These are phyloP conservation scores for Dothistroma septosporum DNA, from an alignment of 2,329 filamentous ascomycete genomes.

Conservation along the genomic window DNA sequence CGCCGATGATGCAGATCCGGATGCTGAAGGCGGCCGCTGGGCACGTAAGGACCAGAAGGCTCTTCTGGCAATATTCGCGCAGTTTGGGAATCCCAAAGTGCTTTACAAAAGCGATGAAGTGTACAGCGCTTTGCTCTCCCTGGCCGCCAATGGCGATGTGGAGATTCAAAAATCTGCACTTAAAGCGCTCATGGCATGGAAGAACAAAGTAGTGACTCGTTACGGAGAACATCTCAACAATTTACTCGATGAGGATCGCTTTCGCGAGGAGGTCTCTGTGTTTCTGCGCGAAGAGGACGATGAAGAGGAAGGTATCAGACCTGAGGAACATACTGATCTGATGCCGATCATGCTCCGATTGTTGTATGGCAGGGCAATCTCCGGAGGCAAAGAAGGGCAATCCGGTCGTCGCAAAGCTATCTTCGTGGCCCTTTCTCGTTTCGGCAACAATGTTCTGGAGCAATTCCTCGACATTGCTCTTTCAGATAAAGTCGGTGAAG, in stretches of 20 bases:
- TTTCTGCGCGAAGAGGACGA: slow-evolving; percentile 59
- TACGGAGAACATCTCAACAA: slow-evolving; percentile 85
- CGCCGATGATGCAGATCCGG: slow-evolving; percentile 19
- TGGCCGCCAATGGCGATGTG: slow-evolving; percentile 82
- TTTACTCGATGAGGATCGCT: slow-evolving; percentile 82
- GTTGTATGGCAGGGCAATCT: slow-evolving; percentile 83
- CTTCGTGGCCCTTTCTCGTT: slow-evolving; percentile 73
- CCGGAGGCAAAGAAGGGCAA: slow-evolving; percentile 74
- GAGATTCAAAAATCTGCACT: slow-evolving; percentile 84
- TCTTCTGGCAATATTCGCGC: slow-evolving; percentile 73
- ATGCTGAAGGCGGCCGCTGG: slow-evolving; percentile 48
- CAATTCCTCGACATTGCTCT: slow-evolving; percentile 79
- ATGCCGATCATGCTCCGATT: slow-evolving; percentile 85
- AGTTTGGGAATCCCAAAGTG: slow-evolving; percentile 81
- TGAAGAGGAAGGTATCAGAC: slow-evolving; percentile 63
- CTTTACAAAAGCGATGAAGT: slow-evolving; percentile 75
- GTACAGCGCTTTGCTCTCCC: slow-evolving; percentile 65
- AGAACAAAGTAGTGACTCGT: slow-evolving; percentile 65
- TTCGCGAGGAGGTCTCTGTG: slow-evolving; percentile 89
- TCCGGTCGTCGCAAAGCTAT: slow-evolving; percentile 70
- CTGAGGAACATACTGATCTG: slow-evolving; percentile 65
- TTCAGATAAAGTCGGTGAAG: slow-evolving; percentile 47
- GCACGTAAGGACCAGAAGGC: slow-evolving; percentile 76
- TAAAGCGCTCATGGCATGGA: slow-evolving; percentile 85
- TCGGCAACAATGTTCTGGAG: slow-evolving; percentile 69